Evolutionary conservation across 495 filamentous ascomycete species (phyloP).

Genomic region (Penicillium salamii): DNA sequence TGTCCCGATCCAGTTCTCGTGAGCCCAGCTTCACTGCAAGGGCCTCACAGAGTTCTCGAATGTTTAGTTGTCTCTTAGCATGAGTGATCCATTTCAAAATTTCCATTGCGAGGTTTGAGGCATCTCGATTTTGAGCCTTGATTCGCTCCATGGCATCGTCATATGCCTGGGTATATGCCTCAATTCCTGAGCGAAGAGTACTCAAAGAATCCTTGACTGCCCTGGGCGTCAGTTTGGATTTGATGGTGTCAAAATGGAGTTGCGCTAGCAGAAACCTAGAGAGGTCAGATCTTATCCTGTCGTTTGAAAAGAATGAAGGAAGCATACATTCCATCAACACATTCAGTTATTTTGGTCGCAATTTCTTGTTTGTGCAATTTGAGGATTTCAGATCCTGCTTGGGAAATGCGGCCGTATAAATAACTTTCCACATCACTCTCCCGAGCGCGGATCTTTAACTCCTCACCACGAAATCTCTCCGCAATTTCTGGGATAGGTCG

Average conservation of each 20-base stretch:
- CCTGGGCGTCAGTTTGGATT: not conserved
- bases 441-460: not conserved
- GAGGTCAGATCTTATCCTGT: not conserved
- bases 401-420: no score
- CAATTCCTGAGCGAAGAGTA: not conserved
- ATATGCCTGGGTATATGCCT: not conserved
- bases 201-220: not conserved
- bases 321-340: not conserved
- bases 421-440: not conserved
- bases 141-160: not conserved
- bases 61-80: constrained; percentile 39
- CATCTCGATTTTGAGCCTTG: not conserved
- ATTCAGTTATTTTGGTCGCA: not conserved
- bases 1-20: constrained; percentile 36
- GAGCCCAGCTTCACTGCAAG: constrained; percentile 41
- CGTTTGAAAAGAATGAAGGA: not conserved
- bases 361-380: no score
- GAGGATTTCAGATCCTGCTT: not conserved
- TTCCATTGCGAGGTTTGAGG: not conserved
- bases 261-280: constrained; percentile 16
- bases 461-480: not conserved
- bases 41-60: constrained; percentile 45
- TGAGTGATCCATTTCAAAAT: constrained; percentile 31
- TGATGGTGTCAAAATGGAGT: constrained; percentile 11
- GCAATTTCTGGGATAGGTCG: not conserved